Conservation (phyloP, 495 filamentous ascomycete species). For the Chaetomium tenue region DNA sequence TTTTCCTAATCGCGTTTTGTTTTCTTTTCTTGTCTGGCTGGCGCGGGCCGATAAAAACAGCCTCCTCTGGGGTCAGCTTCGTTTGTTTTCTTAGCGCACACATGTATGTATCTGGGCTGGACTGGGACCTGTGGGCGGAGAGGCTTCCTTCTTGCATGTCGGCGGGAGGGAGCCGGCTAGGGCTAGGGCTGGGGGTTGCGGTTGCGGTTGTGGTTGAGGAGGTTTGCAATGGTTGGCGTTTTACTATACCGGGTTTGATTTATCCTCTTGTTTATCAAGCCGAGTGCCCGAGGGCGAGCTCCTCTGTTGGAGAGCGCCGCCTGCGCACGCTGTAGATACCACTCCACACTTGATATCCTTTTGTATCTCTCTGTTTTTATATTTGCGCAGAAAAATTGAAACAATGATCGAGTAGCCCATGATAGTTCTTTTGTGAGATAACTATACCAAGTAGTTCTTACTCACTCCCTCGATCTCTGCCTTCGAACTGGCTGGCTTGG, state of each 20-base stretch:
- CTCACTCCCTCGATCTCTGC: too few relatives aligned
- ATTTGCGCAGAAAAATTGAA: not conserved
- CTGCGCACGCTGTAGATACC: conserved; percentile 5
- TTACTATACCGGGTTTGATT: conserved; percentile 3
- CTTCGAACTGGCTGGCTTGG: too few relatives aligned
- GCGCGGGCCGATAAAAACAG: conserved; percentile 19
- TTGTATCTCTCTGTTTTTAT: not conserved
- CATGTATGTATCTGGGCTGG: conserved; percentile 13
- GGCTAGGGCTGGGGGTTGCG: not conserved
- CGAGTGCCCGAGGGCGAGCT: not conserved
- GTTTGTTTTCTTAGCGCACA: not conserved
- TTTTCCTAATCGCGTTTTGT: conserved; percentile 14
- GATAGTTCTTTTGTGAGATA: too few relatives aligned
- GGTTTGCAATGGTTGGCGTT: conserved; percentile 9
- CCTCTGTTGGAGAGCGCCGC: not conserved
- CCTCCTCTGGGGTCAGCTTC: conserved; percentile 4
- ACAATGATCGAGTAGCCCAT: too few relatives aligned
- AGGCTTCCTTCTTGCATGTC: conserved; percentile 1
- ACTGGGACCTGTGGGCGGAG: not conserved
- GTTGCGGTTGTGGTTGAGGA: not conserved
- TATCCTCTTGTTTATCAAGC: not conserved
- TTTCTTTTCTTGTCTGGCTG: conserved; percentile 6
- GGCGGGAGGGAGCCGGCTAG: not conserved
- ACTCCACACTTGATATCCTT: not conserved
- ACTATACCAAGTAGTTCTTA: too few relatives aligned